phyloP scores from a whole-genome alignment of 2,329 filamentous ascomycete genomes.

The Neopestalotiopsis clavispora region DNA sequence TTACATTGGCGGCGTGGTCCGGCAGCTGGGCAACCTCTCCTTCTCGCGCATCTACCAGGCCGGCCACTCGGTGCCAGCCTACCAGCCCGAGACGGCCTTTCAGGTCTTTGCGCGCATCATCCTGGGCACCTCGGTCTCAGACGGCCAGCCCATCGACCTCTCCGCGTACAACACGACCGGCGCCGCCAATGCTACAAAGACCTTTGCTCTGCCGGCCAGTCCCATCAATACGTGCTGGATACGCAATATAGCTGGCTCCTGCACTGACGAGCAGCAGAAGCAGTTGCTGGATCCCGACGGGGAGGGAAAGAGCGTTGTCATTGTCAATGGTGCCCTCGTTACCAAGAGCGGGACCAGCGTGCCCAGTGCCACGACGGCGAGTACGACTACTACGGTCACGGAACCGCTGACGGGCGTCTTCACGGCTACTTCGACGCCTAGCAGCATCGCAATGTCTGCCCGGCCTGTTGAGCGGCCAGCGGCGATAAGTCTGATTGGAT shows the following conservation, averaged over 20 bases:
- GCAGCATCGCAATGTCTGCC: not conserved
- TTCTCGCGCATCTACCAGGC: constrained; percentile 60
- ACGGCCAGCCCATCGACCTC: constrained; percentile 49
- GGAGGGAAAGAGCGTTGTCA: constrained; percentile 19
- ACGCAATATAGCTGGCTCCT: constrained; percentile 53
- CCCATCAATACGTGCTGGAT: constrained; percentile 59
- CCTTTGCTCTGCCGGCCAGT: constrained; percentile 47
- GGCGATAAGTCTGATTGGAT: not conserved
- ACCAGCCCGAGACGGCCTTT: constrained; percentile 49
- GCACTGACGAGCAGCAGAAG: constrained; percentile 50
- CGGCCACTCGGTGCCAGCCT: constrained; percentile 54
- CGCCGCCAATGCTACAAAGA: constrained; percentile 51
- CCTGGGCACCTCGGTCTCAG: constrained; percentile 47
- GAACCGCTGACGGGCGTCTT: constrained; percentile 16
- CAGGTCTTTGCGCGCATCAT: constrained; percentile 54
- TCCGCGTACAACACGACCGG: constrained; percentile 54
- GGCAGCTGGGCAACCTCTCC: constrained; percentile 68
- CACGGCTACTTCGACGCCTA: constrained; percentile 16
- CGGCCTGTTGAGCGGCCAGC: not conserved
- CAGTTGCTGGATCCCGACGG: constrained; percentile 15
- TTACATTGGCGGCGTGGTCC: constrained; percentile 66
- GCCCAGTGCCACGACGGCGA: not conserved
- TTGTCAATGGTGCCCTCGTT: constrained; percentile 26
- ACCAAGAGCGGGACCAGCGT: constrained; percentile 16
- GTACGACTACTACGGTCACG: constrained; percentile 3